Evolutionary conservation across 768 basidiomycete species (phyloP).

Genomic region (Lactarius indigo): DNA sequence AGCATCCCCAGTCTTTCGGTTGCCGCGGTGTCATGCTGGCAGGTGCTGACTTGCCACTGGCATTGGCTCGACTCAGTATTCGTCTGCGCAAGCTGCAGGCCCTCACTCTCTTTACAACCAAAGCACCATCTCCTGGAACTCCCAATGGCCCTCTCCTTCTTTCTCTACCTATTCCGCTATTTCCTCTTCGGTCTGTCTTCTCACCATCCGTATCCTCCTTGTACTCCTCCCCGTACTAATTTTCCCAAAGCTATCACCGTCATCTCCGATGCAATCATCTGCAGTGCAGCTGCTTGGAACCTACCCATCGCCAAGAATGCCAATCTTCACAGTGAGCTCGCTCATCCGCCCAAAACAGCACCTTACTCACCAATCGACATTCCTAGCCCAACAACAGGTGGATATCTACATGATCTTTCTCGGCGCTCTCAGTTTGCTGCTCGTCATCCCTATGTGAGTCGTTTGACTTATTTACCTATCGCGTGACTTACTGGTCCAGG

Average conservation of each 20-base stretch:
- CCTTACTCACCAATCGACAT: not conserved
- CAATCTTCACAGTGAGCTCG: slow-evolving; percentile 1
- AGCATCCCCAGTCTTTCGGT: not conserved
- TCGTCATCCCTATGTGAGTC: slow-evolving; percentile 19
- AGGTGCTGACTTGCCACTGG: not conserved
- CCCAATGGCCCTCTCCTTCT: not conserved
- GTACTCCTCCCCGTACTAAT: not conserved
- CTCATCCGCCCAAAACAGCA: no score
- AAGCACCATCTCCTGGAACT: not conserved
- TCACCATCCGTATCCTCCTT: not conserved
- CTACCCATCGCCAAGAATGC: slow-evolving; percentile 12
- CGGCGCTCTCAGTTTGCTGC: slow-evolving; percentile 24
- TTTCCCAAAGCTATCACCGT: slow-evolving; percentile 12
- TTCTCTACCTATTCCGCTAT: slow-evolving; percentile 6
- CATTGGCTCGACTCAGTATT: not conserved
- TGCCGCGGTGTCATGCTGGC: not conserved
- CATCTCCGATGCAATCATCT: slow-evolving; percentile 24
- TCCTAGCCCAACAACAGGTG: slow-evolving; percentile 13
- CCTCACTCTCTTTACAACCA: slow-evolving; percentile 5
- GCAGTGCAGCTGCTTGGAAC: slow-evolving; percentile 26
- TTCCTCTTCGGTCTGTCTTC: slow-evolving; percentile 10
- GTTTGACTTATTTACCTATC: not conserved
- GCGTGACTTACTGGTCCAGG: slow-evolving; percentile 4
- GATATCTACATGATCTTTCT: slow-evolving; percentile 25
- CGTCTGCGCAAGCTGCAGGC: slow-evolving; percentile 8